Conservation (phyloP, 805 yeast genomes). For the Yarrowia hollandica region DNA sequence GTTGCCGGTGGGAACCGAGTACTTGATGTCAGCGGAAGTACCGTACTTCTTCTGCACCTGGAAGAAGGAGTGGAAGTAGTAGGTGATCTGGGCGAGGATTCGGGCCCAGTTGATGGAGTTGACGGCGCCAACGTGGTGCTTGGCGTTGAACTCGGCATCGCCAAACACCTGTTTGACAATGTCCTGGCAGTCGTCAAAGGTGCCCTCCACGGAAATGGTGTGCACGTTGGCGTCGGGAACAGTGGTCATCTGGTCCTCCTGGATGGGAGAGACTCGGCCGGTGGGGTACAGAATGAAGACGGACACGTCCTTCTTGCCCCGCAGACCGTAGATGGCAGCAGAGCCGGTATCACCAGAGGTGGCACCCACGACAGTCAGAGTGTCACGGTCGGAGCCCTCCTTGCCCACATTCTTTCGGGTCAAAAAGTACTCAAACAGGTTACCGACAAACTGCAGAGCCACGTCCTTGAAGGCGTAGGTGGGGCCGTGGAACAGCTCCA, state of each 20-base stretch:
- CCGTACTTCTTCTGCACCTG: slow-evolving; percentile 47
- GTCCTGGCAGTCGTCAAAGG: slow-evolving; percentile 98
- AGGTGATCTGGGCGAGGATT: slow-evolving; percentile 95
- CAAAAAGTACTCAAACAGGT: slow-evolving; percentile 89
- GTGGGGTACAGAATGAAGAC: slow-evolving; percentile 96
- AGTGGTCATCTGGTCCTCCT: slow-evolving; percentile 98
- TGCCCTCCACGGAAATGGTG: slow-evolving; percentile 91
- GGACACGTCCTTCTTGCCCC: slow-evolving; percentile 96
- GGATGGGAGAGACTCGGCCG: slow-evolving; percentile 95
- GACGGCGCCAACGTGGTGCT: slow-evolving; percentile 94
- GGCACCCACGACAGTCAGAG: slow-evolving; percentile 96
- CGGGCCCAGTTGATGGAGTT: slow-evolving; percentile 99
- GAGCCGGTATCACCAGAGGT: slow-evolving; percentile 99
- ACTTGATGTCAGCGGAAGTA: slow-evolving; percentile 57
- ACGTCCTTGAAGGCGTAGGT: slow-evolving; percentile 99
- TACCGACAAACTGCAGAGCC: slow-evolving; percentile 97
- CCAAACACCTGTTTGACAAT: slow-evolving; percentile 91
- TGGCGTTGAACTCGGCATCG: slow-evolving; percentile 80
- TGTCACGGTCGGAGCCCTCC: slow-evolving; percentile 62
- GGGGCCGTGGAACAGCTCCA: slow-evolving; percentile 98
- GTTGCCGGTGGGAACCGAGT: slow-evolving; percentile 96
- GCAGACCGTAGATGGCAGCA: slow-evolving; percentile 96
- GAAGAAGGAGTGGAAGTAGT: slow-evolving; percentile 92
- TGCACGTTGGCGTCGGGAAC: slow-evolving; percentile 91
- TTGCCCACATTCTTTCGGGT: slow-evolving; percentile 65